Base-by-base conservation (phyloP, 2,329 filamentous ascomycete species). In the Magnaporthiopsis incrustans region DNA sequence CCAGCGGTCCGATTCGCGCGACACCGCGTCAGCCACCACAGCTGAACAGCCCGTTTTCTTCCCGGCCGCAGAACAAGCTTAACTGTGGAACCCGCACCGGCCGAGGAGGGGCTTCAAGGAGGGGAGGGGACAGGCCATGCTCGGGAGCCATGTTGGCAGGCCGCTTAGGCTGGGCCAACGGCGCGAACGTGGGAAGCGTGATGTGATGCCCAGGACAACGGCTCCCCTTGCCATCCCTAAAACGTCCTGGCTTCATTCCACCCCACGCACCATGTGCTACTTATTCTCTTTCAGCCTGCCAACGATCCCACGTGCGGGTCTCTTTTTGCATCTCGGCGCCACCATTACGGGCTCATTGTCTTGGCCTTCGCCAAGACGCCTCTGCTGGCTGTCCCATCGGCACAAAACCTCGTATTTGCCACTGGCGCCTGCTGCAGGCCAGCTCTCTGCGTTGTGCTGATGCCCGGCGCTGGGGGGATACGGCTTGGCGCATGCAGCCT, bases 371-470 rank as follows among this genome's bases (percentile, higher is more conserved):
- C 44, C 44, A 53, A 53, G 44, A 30, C 44, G 22, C 18, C 11
- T 2, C 44, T 53, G 18, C 44, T 53, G 14, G 38, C 38, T 44
- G 38, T 44, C 3, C 44, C 22, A 1, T 53, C 3, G 44, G 44
- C 44, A 25, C 44, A 25, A 53, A 53, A 53, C 44, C 44, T 53
- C 44, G 44, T 53, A 53, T 53, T 18, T 25, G 22, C 22, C 44
- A 5, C 44, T 53, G 44, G 15, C 38, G 15, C 38, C 44, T 53
- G 44, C 44, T 53, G 66, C 65, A 30, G 32, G 63, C 7, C 44
- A 53, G 44, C 7, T 3, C 44, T 53, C n/a, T 25, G 44, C 44
- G 22, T 10, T 53, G 4, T 53, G n/a, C 44, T 53, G 44, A 53
- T 53, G 44, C 22, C 44, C 44, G 22, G 44, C 44, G 44, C 44